phyloP scores from a whole-genome alignment of 164 flowering plant genomes.

The Dillenia suffruticosa region DNA sequence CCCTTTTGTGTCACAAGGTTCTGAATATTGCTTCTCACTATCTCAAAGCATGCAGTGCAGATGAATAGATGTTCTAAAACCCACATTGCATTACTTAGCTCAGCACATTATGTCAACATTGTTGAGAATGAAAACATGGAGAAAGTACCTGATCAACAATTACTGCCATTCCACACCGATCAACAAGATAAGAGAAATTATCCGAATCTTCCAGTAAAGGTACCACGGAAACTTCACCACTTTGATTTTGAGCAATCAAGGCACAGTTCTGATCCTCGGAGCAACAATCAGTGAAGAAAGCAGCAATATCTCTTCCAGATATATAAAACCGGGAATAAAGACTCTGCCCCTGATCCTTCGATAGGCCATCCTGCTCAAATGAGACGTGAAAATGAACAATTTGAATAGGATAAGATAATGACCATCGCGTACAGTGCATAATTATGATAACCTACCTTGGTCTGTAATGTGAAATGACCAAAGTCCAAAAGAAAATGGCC shows the following conservation, averaged over 20 bases:
- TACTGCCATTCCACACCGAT: constrained; percentile 88
- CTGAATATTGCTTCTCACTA: too few species aligned
- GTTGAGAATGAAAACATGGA: not conserved
- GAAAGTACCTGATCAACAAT: constrained; percentile 80
- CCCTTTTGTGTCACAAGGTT: too few species aligned
- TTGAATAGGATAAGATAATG: not conserved
- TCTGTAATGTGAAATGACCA: constrained; percentile 89
- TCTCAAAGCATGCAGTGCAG: too few species aligned
- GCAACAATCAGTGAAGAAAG: constrained; percentile 62
- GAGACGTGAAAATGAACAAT: not conserved
- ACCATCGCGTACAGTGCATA: not conserved
- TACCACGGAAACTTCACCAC: constrained; percentile 20
- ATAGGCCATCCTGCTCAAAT: constrained; percentile 50
- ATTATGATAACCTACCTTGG: constrained; percentile 46
- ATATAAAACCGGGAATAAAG: constrained; percentile 86
- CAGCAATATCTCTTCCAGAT: constrained; percentile 94
- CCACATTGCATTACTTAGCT: too few species aligned
- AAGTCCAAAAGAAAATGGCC: constrained; percentile 90
- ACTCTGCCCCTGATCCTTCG: constrained; percentile 59
- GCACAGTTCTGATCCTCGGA: constrained; percentile 35
- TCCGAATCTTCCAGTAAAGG: constrained; percentile 30
- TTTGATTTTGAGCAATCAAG: constrained; percentile 22
- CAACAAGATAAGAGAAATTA: constrained; percentile 60
- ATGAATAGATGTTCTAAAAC: too few species aligned
- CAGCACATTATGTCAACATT: too few species aligned